A percentile compares a stretch with the other conserved stretches of the same genome.
phyloP scores from a whole-genome alignment of 768 basidiomycete genomes.

The Cystofilobasidium bisporidii region DNA sequence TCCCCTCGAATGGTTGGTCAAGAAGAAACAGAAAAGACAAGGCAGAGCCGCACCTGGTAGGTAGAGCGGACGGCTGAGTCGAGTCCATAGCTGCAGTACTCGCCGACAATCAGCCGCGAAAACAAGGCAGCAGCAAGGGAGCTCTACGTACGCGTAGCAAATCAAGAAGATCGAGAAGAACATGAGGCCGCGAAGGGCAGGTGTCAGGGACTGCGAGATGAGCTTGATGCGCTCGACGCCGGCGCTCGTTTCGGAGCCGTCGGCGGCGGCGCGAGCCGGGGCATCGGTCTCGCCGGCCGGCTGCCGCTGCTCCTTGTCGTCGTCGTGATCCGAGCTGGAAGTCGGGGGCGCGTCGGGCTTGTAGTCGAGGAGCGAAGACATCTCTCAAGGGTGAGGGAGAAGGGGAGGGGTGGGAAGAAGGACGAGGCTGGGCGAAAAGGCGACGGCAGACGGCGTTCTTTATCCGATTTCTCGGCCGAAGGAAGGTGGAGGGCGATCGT shows the following conservation, averaged over 20 bases:
- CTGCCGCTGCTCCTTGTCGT: background rate
- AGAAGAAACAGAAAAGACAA: conserved; percentile 19
- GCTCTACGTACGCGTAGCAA: conserved; percentile 33
- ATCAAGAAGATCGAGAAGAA: conserved; percentile 37
- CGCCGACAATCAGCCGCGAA: conserved; percentile 1
- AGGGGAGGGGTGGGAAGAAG: background rate
- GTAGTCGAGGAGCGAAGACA: background rate
- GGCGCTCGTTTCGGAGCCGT: background rate
- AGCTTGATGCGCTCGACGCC: conserved; percentile 2
- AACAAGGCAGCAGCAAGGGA: conserved; percentile 19
- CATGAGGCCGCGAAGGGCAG: conserved; percentile 10
- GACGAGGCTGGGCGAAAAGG: background rate
- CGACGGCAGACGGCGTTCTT: background rate
- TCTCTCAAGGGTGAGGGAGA: background rate
- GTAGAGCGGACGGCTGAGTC: conserved; percentile 29
- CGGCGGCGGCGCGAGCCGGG: background rate
- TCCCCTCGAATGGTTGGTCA: too few species aligned
- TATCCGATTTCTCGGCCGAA: too few species aligned
- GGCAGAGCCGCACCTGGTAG: conserved; percentile 29
- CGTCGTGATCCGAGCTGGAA: background rate
- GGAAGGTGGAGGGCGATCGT: too few species aligned
- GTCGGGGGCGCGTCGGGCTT: background rate
- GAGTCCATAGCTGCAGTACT: conserved; percentile 8
- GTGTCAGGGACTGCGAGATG: background rate
- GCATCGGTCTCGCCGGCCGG: background rate